Conservation (phyloP, 371 early-diverging fungal genomes). For the Fennellomyces sp. region DNA sequence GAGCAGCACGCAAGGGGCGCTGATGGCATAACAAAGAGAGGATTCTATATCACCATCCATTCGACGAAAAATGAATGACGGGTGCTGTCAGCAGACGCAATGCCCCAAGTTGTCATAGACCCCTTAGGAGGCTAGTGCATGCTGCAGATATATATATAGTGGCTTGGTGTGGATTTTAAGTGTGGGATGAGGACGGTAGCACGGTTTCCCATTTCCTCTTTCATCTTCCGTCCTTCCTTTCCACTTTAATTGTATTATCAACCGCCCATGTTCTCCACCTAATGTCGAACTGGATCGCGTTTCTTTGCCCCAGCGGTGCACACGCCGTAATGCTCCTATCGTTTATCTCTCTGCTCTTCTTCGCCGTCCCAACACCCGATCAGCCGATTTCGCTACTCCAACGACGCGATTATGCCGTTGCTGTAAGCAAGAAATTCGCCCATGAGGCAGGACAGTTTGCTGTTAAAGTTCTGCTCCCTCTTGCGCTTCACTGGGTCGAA, state of each 20-base stretch:
- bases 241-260: background rate
- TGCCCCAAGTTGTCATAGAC: too few species aligned
- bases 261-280: conserved; percentile 1
- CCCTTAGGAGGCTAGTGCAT: too few species aligned
- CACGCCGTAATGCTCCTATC: conserved; percentile 15
- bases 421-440: background rate
- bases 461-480: background rate
- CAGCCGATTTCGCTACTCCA: background rate
- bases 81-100: too few species aligned
- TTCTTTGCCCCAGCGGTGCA: conserved; percentile 3
- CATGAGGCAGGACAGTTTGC: background rate
- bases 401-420: conserved; percentile 1
- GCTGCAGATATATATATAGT: too few species aligned
- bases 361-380: conserved; percentile 9
- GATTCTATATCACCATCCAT: too few species aligned
- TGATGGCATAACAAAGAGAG: too few species aligned
- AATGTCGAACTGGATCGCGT: conserved; percentile 8
- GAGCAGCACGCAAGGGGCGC: too few species aligned
- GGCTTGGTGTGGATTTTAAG: too few species aligned
- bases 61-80: too few species aligned
- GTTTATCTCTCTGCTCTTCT: conserved; percentile 7
- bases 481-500: background rate
- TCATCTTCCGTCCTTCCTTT: background rate
- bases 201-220: background rate
- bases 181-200: too few species aligned